Conservation (phyloP, 2,329 filamentous ascomycete species). For the Ceratocystis huliohia region DNA sequence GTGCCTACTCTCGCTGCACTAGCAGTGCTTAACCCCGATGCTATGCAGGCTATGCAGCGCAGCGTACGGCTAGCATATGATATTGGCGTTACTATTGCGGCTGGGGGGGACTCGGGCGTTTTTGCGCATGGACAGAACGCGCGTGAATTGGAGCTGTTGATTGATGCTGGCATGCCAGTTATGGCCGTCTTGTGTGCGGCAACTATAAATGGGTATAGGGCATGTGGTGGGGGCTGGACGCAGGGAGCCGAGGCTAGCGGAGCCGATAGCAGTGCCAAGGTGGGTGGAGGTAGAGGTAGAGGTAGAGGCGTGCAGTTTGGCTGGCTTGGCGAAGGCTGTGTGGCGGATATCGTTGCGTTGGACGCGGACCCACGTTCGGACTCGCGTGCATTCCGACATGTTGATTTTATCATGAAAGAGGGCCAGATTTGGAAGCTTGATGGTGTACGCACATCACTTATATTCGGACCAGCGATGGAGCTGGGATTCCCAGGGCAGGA, state of each 20-base stretch:
- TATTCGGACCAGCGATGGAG: conserved; percentile 10
- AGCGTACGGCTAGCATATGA: conserved; percentile 35
- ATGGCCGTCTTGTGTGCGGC: conserved; percentile 38
- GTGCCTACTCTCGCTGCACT: conserved; percentile 41
- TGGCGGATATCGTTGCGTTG: conserved; percentile 41
- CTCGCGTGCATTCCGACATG: conserved; percentile 32
- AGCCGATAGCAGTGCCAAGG: background rate
- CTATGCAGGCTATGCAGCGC: conserved; percentile 27
- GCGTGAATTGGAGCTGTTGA: conserved; percentile 42
- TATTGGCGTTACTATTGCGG: conserved; percentile 37
- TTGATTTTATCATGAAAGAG: conserved; percentile 47
- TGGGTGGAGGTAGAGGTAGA: background rate
- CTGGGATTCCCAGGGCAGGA: background rate
- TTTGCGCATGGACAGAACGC: conserved; percentile 41
- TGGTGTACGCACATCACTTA: conserved; percentile 22
- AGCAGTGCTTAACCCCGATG: conserved; percentile 27
- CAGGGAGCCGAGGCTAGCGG: background rate
- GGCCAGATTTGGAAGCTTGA: conserved; percentile 37
- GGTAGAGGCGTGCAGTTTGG: conserved; percentile 32
- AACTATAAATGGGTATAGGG: conserved; percentile 42
- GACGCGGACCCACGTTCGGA: conserved; percentile 34
- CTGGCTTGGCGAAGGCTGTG: conserved; percentile 36
- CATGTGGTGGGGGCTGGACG: conserved; percentile 40
- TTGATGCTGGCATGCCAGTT: conserved; percentile 38
- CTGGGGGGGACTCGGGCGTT: conserved; percentile 42